Evolutionary conservation across 1,139 yeast genomes (phyloP).

Genomic region (Geotrichum reessii): DNA sequence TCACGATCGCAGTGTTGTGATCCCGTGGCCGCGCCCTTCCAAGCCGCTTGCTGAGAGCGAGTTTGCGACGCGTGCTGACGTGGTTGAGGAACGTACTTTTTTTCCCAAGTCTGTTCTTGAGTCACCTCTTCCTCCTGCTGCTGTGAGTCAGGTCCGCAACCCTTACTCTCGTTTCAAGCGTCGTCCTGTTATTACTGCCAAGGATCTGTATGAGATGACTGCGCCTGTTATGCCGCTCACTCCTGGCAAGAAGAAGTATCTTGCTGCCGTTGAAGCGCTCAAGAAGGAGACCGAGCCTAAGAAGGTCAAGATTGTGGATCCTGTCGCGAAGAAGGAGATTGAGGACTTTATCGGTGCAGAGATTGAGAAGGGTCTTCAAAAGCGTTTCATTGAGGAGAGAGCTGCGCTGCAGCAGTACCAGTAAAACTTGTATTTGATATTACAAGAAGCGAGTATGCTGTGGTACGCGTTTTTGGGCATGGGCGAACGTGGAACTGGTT

Average conservation of each 20-base stretch:
- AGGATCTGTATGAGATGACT: constrained; percentile 27
- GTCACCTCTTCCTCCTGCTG: constrained; percentile 64
- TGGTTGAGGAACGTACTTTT: constrained; percentile 67
- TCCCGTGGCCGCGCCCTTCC: constrained; percentile 86
- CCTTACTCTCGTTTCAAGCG: constrained; percentile 50
- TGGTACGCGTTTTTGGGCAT: not conserved
- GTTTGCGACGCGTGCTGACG: constrained; percentile 51
- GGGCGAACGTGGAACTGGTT: not conserved
- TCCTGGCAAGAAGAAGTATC: constrained; percentile 15
- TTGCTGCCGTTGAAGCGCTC: constrained; percentile 3
- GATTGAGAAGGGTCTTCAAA: constrained; percentile 42
- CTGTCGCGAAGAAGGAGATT: constrained; percentile 44
- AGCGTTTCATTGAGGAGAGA: constrained; percentile 29
- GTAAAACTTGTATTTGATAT: constrained; percentile 18
- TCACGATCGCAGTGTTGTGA: constrained; percentile 56
- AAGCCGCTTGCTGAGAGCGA: constrained; percentile 55
- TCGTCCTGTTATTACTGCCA: constrained; percentile 10
- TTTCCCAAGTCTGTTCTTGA: constrained; percentile 63
- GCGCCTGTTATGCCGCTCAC: constrained; percentile 69
- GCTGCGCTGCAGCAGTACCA: constrained; percentile 31
- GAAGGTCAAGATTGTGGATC: constrained; percentile 27
- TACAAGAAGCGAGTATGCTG: not conserved
- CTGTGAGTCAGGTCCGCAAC: constrained; percentile 67
- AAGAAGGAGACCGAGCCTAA: constrained; percentile 8
- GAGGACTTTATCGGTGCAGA: constrained; percentile 58